These are phyloP conservation scores for Spinacia oleracea DNA, from an alignment of 179 eudicot genomes.

Conservation along the genomic window DNA sequence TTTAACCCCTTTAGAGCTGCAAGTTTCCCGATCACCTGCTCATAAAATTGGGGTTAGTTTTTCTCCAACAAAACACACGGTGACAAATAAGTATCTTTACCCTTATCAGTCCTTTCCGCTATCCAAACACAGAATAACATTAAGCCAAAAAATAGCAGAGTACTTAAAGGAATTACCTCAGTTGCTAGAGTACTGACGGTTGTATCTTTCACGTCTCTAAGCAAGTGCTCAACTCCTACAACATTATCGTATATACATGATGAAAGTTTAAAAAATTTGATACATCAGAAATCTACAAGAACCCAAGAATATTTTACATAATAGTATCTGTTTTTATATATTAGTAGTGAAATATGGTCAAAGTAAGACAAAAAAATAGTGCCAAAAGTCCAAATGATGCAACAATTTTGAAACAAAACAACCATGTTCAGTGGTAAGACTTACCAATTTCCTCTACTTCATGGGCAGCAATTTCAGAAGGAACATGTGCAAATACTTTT, in stretches of 20 bases:
- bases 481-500: conserved; percentile 89
- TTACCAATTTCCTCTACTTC: conserved; percentile 98
- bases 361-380: too few species aligned
- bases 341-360: too few species aligned
- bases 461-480: conserved; percentile 95
- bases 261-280: too few species aligned
- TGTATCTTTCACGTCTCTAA: conserved; percentile 96
- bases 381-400: too few species aligned
- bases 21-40: conserved; percentile 88
- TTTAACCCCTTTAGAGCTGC: conserved; percentile 90
- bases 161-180: conserved; percentile 54
- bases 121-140: too few species aligned
- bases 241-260: conserved; percentile 7
- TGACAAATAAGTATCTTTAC: not conserved
- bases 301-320: too few species aligned
- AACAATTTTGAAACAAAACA: too few species aligned
- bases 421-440: conserved; percentile 1
- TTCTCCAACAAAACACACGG: not conserved
- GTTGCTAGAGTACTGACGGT: conserved; percentile 93
- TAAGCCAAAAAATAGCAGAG: not conserved
- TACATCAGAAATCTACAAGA: too few species aligned
- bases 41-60: not conserved
- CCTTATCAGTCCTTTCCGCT: too few species aligned
- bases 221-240: conserved; percentile 93
- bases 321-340: too few species aligned